Base-by-base conservation (phyloP, 2,329 filamentous ascomycete species). In the Pseudocercospora pini-densiflorae region DNA sequence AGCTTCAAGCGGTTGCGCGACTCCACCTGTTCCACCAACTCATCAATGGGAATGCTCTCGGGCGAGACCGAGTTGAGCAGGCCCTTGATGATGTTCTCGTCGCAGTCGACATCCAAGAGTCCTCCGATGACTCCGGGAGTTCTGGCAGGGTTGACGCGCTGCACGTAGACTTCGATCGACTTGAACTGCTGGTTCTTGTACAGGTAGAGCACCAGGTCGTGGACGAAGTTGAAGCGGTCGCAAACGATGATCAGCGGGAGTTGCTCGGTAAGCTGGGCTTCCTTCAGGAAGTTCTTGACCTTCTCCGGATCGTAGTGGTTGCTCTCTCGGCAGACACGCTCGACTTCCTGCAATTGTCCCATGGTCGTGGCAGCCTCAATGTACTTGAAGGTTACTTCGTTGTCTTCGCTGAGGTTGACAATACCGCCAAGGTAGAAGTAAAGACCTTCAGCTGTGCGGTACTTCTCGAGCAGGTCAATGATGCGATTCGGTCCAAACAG, bases 151-250 rank as follows among this genome's bases (percentile, higher is more conserved):
- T 99, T 99, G 73, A 99, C 94, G 53, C 93, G 91, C 84, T 99
- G 95, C 29, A 99, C 95, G 74, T 99, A 99, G 9, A 96, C 90
- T 82, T 99, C 95, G 71, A 99, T 99, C 0, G 95, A 97, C 83
- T 97, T 93, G 87, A 97, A 99, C 78, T 98, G 94, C 81, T 99
- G 94, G 82, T 97, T 97, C 85, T 98, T 95, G 85, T 99, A 99
- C 8, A 99, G 88, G 81, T 95, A 97, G 23, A 99, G 87, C 53
- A 99, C 93, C 76, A 99, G 82, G 76, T 99, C 95, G 77, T 99
- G 95, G 49, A 98, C 93, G 77, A 99, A 97, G 84, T 98, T 97
- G 87, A 96, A 97, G n/a, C 94, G 92, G 78, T 99, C 95, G 82
- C 96, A 99, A 66, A 99, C 93, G 74, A 98, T 97, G 81, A 99